These are phyloP conservation scores for Exophiala oligosperma DNA, from an alignment of 2,329 filamentous ascomycete species.

Conservation along the genomic window DNA sequence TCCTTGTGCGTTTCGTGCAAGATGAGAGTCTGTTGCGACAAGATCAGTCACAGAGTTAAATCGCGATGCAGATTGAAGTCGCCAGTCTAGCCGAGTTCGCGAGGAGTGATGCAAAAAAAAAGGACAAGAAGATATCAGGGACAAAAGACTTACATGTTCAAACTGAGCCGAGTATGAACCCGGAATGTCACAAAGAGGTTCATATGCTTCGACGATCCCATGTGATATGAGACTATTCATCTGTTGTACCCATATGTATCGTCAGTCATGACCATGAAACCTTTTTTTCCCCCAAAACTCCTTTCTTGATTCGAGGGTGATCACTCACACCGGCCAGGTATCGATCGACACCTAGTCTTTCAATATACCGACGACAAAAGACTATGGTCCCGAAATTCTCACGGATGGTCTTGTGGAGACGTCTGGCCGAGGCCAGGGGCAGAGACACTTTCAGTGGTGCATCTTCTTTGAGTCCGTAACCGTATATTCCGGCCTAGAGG, in stretches of 20 bases:
- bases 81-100: too few relatives aligned
- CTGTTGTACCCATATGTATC: constrained; percentile 33
- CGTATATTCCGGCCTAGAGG: constrained; percentile 51
- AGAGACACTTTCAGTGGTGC: constrained; percentile 37
- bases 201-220: constrained; percentile 59
- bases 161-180: constrained; percentile 66
- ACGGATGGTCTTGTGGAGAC: constrained; percentile 58
- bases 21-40: constrained; percentile 37
- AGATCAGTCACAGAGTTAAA: constrained; percentile 5
- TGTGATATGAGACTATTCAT: constrained; percentile 59
- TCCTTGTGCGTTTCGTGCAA: constrained; percentile 44
- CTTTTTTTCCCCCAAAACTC: too few relatives aligned
- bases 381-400: constrained; percentile 64
- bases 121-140: not conserved
- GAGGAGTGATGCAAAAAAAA: too few relatives aligned
- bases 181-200: constrained; percentile 57
- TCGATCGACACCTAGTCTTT: constrained; percentile 60
- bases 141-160: constrained; percentile 51
- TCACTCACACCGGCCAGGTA: constrained; percentile 58
- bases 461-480: constrained; percentile 49
- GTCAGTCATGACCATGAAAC: not conserved
- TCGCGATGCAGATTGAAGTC: not conserved
- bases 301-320: not conserved
- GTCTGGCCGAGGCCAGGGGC: constrained; percentile 55
- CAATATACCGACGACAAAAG: constrained; percentile 63